These are phyloP conservation scores for Arthrobotrys entomopaga DNA, from an alignment of 2,329 filamentous ascomycete species.

Conservation along the genomic window DNA sequence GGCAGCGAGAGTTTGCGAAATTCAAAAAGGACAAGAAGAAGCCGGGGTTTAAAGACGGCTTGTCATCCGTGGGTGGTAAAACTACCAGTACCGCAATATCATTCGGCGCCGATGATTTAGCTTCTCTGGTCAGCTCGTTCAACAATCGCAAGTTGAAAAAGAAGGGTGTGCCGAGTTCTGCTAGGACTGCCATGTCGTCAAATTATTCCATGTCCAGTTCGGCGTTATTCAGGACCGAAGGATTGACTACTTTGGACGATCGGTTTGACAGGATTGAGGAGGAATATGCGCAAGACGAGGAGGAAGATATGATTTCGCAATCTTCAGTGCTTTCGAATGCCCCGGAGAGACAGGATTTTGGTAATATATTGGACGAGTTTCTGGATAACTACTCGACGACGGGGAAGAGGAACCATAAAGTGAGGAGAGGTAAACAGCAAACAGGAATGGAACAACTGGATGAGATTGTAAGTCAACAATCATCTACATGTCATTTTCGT, in stretches of 20 bases:
- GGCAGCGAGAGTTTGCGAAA: conserved; percentile 91
- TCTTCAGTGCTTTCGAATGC: conserved; percentile 46
- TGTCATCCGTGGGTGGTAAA: conserved; percentile 57
- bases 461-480: conserved; percentile 74
- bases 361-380: conserved; percentile 93
- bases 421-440: conserved; percentile 83
- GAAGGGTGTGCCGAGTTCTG: conserved; percentile 73
- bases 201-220: conserved; percentile 93
- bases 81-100: conserved; percentile 60
- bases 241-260: conserved; percentile 83
- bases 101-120: conserved; percentile 71
- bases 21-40: conserved; percentile 83
- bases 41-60: conserved; percentile 13
- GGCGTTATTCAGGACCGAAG: conserved; percentile 85
- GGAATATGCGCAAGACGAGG: conserved; percentile 70
- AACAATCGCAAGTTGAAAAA: conserved; percentile 72
- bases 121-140: conserved; percentile 40
- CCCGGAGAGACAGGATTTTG: conserved; percentile 75
- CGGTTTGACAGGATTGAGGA: conserved; percentile 91
- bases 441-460: conserved; percentile 89
- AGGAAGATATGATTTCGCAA: conserved; percentile 63
- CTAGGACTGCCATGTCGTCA: conserved; percentile 80
- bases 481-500: background rate
- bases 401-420: conserved; percentile 73
- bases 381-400: conserved; percentile 76